Base-by-base conservation (phyloP, 768 basidiomycete species). In the Tricholoma saponaceum region DNA sequence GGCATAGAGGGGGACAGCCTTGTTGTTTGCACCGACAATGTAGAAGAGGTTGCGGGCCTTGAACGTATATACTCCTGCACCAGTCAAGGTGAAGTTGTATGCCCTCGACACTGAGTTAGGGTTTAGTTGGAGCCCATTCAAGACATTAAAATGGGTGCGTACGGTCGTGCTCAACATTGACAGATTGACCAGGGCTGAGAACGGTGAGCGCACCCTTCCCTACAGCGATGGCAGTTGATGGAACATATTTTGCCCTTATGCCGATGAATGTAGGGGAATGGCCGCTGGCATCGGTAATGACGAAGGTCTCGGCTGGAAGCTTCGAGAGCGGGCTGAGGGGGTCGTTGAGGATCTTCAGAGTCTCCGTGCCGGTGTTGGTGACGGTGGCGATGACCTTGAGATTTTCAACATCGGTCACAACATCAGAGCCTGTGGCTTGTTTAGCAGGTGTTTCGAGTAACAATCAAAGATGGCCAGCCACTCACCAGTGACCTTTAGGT, bases 281-380 rank as follows among this genome's bases (percentile, higher is more conserved):
- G 23, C 77, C 79, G 12, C 62, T 60, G 12, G 63, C 64, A 50
- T 71, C 68, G 28, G 64, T 69, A 64, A 80, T 75, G 52, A 54
- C 43, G 67, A 80, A 82, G 41, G 74, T 76, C 54, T 81, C 61
- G 23, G 77, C 72, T 22, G 79, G 74, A 41, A 77, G 60, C 56
- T 69, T 69, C 43, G 72, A 73, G 32, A 81, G 67, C 14, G 74
- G 66, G 6, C 74, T 66, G 14, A 69, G 66, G 14, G 80, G 79
- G 66, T 81, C 75, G 57, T 79, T 79, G 60, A 81, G 69, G 43
- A 82, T 62, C 58, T 74, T 77, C 52, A 81, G 57, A 16, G 74
- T 71, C 68, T 81, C 76, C 51, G 75, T 70, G 50, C 79, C 78
- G 18, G 72, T 77, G 69, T 82, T 81, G 60, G 73, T 75, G 58